Base-by-base conservation (phyloP, 176 grass and related monocot genomes). In the Oryza coarctata region DNA sequence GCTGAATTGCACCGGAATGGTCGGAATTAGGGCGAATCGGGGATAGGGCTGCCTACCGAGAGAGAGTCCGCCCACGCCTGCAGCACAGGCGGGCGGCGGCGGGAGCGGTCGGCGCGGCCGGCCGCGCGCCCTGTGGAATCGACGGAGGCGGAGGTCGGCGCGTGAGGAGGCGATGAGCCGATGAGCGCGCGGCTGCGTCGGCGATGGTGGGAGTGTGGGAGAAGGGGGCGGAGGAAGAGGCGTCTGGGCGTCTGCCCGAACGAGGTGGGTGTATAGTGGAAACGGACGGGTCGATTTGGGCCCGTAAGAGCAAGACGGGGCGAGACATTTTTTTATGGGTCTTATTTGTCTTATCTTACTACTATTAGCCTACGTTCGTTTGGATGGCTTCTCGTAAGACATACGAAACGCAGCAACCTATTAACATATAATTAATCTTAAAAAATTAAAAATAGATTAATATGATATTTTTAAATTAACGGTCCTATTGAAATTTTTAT, bases 11-110 rank as follows among this genome's bases (percentile, higher is more conserved):
- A 2, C 31, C 31, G 22, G 18, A 27, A 11, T 12, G 39, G 15
- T 43, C 31, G 44, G 26, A 57, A 80, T 65, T 65, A 65, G 58
- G 57, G 68, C 43, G 26, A 32, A 41, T 27, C 58, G 32, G 41
- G 25, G 30, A 22, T 65, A 23, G 31, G 76, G 41, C 50, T 33
- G 32, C 76, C 63, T 47, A 85, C 83, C 83, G 20, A 23, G 12
- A 43, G 12, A 43, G 84, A 8, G 26, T 0, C 7, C 55, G 20
- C 55, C 75, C 23, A 68, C 29, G 55, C 5, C 39, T 18, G 40
- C 18, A 58, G 40, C 30, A 41, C 38, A n/a, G n/a, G n/a, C n/a
- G 29, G 38, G 74, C 44, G 13, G 66, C 4, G 36, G 9, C 26
- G 12, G 58, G 30, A 22, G 14, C 5, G 3, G 39, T 20, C 1